Evolutionary conservation across 208 protist genomes (phyloP).

Genomic region (Angomonas deanei): DNA sequence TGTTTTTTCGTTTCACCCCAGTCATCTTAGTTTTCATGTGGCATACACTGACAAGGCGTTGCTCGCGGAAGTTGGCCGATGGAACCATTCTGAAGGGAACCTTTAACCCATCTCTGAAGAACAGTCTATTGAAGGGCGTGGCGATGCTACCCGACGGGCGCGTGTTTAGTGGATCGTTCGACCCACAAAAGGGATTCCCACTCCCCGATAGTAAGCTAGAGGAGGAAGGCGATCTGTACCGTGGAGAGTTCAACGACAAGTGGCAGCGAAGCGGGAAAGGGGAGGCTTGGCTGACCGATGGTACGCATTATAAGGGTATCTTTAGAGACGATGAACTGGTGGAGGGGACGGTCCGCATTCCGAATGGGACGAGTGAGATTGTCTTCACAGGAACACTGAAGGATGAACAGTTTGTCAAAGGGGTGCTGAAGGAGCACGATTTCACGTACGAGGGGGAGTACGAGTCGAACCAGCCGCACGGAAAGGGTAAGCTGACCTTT

Average conservation of each 20-base stretch:
- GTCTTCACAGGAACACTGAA: conserved; percentile 73
- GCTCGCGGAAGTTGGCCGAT: conserved; percentile 50
- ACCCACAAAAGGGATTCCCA: conserved; percentile 48
- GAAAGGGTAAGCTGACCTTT: conserved; percentile 71
- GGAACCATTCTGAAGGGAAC: conserved; percentile 66
- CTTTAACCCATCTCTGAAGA: conserved; percentile 40
- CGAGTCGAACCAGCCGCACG: conserved; percentile 75
- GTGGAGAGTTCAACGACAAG: conserved; percentile 70
- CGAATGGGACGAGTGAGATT: conserved; percentile 75
- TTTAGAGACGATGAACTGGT: conserved; percentile 77
- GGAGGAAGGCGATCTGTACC: conserved; percentile 87
- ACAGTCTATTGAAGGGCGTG: conserved; percentile 52
- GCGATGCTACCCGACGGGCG: conserved; percentile 74
- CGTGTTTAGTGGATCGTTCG: conserved; percentile 70
- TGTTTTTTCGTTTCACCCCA: background rate
- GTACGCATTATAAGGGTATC: conserved; percentile 73
- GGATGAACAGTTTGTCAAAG: conserved; percentile 79
- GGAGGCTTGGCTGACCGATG: conserved; percentile 83
- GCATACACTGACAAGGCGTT: conserved; percentile 21
- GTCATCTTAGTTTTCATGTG: conserved; percentile 9
- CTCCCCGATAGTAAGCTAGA: conserved; percentile 71
- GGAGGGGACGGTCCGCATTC: conserved; percentile 83
- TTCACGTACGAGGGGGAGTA: conserved; percentile 87
- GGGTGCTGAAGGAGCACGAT: conserved; percentile 71
- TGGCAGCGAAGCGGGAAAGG: conserved; percentile 87